These are phyloP conservation scores for Prunus kanzakura DNA, from an alignment of 306 rosid genomes.

Conservation along the genomic window DNA sequence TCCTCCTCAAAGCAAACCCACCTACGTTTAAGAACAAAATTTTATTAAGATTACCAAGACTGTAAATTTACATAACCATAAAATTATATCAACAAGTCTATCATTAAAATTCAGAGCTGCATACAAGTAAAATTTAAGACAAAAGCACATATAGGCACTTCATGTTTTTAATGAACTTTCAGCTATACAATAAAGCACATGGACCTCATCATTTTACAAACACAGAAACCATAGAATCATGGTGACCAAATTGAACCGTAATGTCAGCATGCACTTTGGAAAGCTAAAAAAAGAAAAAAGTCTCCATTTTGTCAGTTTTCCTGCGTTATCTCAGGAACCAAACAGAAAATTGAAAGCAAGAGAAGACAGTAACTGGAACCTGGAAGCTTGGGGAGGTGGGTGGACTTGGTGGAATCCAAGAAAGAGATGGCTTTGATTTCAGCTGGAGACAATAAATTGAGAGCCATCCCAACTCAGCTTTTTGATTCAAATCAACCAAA, in stretches of 20 bases:
- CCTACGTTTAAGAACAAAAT: slow-evolving; percentile 35
- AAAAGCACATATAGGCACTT: not conserved
- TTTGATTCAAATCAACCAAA: slow-evolving; percentile 10
- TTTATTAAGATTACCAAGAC: not conserved
- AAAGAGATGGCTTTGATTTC: slow-evolving; percentile 74
- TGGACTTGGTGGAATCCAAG: slow-evolving; percentile 59
- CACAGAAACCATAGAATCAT: not conserved
- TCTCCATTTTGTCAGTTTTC: not conserved
- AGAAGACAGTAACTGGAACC: slow-evolving; percentile 37
- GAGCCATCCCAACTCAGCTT: slow-evolving; percentile 51
- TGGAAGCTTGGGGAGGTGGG: slow-evolving; percentile 51
- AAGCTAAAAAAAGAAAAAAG: not conserved
- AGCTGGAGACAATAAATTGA: slow-evolving; percentile 65
- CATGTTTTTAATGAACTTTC: not conserved
- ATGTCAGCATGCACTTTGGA: slow-evolving; percentile 8
- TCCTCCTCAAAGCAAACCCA: slow-evolving; percentile 58
- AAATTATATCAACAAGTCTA: not conserved
- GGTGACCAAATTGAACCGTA: not conserved
- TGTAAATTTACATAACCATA: not conserved
- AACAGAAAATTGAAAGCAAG: slow-evolving; percentile 10
- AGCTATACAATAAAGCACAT: not conserved
- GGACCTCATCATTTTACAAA: not conserved
- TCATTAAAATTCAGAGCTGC: not conserved
- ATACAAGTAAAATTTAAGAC: not conserved
- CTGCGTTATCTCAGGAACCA: not conserved